A percentile compares a stretch with the other conserved stretches of the same genome.
Evolutionary conservation across 1,139 yeast species (phyloP).

Genomic region (Suhomyces terraborum): DNA sequence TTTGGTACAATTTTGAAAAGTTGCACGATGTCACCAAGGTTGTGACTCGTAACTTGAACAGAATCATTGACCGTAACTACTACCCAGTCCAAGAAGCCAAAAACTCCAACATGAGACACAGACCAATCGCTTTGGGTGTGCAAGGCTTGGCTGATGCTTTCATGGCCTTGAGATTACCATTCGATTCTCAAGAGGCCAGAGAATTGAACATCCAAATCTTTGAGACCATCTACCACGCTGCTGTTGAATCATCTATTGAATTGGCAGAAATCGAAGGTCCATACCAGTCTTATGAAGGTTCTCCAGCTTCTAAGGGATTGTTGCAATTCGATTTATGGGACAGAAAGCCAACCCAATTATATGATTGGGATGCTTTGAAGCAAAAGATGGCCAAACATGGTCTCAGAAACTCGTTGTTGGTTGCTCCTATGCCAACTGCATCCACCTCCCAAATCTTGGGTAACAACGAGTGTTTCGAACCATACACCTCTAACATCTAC

Average conservation of each 20-base stretch:
- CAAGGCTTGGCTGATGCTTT: conserved; percentile 65
- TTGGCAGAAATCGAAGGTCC: conserved; percentile 51
- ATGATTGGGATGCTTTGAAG: conserved; percentile 75
- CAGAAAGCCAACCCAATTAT: conserved; percentile 57
- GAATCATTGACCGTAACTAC: conserved; percentile 56
- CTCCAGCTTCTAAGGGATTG: conserved; percentile 60
- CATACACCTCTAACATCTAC: conserved; percentile 85
- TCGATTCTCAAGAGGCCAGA: conserved; percentile 58
- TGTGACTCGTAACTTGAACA: conserved; percentile 56
- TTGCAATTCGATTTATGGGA: conserved; percentile 62
- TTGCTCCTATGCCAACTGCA: conserved; percentile 96
- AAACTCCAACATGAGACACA: conserved; percentile 54
- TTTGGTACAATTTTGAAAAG: conserved; percentile 55
- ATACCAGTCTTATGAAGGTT: conserved; percentile 53
- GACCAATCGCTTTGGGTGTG: conserved; percentile 66
- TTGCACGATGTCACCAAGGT: conserved; percentile 57
- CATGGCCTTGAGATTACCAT: conserved; percentile 57
- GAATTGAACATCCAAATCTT: conserved; percentile 59
- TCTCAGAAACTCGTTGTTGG: conserved; percentile 75
- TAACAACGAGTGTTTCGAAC: conserved; percentile 89
- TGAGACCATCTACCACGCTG: conserved; percentile 63
- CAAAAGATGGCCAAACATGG: conserved; percentile 62
- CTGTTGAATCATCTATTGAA: conserved; percentile 58
- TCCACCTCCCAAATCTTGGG: conserved; percentile 91
- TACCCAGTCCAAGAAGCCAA: conserved; percentile 59